Conservation (phyloP, 345 rosid species). For the Lepidium africanum region DNA sequence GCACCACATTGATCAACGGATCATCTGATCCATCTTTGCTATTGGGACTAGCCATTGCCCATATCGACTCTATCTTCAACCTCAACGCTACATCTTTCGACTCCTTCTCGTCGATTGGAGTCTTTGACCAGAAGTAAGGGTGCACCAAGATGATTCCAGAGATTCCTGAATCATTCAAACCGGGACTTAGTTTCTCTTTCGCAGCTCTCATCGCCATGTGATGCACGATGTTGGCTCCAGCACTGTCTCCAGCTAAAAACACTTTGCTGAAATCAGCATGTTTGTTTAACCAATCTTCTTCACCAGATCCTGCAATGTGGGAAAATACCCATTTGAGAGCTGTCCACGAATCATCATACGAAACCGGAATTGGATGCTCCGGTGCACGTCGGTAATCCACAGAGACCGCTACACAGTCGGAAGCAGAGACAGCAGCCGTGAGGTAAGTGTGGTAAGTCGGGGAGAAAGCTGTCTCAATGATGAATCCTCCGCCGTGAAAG, state of each 20-base stretch:
- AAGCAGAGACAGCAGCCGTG: slow-evolving; percentile 25
- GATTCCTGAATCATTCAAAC: slow-evolving; percentile 14
- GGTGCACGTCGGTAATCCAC: slow-evolving; percentile 60
- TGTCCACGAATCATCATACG: slow-evolving; percentile 50
- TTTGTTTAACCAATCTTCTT: slow-evolving; percentile 45
- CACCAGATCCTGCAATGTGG: slow-evolving; percentile 38
- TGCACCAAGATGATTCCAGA: slow-evolving; percentile 40
- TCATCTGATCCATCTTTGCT: slow-evolving; percentile 39
- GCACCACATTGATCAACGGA: slow-evolving; percentile 41
- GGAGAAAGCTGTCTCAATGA: slow-evolving; percentile 35
- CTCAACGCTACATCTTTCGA: slow-evolving; percentile 24
- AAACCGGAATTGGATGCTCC: slow-evolving; percentile 47
- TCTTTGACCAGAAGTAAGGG: slow-evolving; percentile 41
- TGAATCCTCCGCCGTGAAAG: slow-evolving; percentile 51
- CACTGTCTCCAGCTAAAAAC: slow-evolving; percentile 55
- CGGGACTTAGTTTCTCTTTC: slow-evolving; percentile 7
- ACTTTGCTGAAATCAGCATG: slow-evolving; percentile 41
- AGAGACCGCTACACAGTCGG: slow-evolving; percentile 36
- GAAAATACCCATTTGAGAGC: slow-evolving; percentile 50
- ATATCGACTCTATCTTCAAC: slow-evolving; percentile 31
- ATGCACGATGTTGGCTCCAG: slow-evolving; percentile 58
- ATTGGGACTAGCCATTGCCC: slow-evolving; percentile 30
- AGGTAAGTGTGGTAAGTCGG: slow-evolving; percentile 30
- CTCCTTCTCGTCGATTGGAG: slow-evolving; percentile 25
- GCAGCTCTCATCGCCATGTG: slow-evolving; percentile 40